A percentile compares a stretch with the other conserved stretches of the same genome.
phyloP scores from a whole-genome alignment of 768 basidiomycete genomes.

The Phanerochaete carnosa region DNA sequence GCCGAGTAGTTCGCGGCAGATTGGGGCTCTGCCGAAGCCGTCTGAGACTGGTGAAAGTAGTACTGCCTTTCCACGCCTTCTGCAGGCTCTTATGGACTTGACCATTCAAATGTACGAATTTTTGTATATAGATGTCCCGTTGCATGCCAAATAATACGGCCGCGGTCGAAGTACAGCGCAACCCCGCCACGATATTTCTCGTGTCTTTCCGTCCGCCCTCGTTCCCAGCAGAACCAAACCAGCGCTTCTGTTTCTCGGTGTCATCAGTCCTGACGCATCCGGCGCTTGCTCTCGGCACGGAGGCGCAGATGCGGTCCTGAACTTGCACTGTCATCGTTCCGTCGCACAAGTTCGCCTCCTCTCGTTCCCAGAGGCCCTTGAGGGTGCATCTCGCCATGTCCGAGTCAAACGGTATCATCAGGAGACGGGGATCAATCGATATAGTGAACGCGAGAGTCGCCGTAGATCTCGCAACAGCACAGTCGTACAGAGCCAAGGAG shows the following conservation, averaged over 20 bases:
- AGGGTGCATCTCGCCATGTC: conserved; percentile 15
- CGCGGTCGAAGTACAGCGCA: too few species aligned
- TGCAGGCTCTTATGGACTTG: too few species aligned
- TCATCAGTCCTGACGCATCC: neutral
- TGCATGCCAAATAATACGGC: too few species aligned
- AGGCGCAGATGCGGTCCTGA: conserved; percentile 1
- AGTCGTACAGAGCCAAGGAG: conserved; percentile 85
- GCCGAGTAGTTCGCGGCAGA: too few species aligned
- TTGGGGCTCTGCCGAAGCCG: too few species aligned
- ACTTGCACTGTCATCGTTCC: conserved; percentile 1
- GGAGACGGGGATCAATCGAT: conserved; percentile 56
- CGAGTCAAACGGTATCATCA: conserved; percentile 18
- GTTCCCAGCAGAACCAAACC: too few species aligned
- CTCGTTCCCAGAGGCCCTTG: conserved; percentile 7
- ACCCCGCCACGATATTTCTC: too few species aligned
- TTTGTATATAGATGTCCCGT: too few species aligned
- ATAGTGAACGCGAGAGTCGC: conserved; percentile 82
- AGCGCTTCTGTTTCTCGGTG: neutral
- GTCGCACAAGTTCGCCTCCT: neutral
- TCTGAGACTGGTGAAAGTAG: too few species aligned
- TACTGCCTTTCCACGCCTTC: too few species aligned
- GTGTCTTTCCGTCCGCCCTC: too few species aligned
- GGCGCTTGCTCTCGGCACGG: conserved; percentile 2
- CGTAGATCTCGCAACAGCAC: conserved; percentile 82
- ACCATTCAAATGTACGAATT: too few species aligned